A percentile compares a stretch with the other conserved stretches of the same genome.
Evolutionary conservation across 1,284 basidiomycete genomes (phyloP).

Genomic region (Trichosporon asahii): DNA sequence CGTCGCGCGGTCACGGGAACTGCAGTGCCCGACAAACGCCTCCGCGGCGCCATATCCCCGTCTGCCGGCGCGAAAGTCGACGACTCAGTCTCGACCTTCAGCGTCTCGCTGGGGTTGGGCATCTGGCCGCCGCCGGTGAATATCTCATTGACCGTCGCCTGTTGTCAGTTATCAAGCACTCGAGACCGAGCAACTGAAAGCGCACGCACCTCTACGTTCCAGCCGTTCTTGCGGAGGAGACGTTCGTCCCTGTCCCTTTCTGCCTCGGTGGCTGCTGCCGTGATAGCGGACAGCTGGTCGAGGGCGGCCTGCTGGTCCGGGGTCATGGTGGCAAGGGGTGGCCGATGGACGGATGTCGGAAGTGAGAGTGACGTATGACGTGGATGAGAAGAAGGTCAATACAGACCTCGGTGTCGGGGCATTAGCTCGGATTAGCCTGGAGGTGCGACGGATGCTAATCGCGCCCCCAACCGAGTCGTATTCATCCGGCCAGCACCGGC

Average conservation of each 20-base stretch:
- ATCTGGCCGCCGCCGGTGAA: slow-evolving; percentile 28
- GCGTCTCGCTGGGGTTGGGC: slow-evolving; percentile 6
- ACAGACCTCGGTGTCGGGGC: background rate
- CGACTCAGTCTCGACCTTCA: slow-evolving; percentile 18
- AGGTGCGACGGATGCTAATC: background rate
- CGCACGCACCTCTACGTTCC: slow-evolving; percentile 48
- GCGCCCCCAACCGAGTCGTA: background rate
- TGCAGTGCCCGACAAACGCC: slow-evolving; percentile 25
- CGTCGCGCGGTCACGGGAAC: background rate
- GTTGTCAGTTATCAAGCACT: slow-evolving; percentile 14
- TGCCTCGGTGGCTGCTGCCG: slow-evolving; percentile 39
- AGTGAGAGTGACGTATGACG: slow-evolving; percentile 4
- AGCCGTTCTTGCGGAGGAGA: slow-evolving; percentile 45
- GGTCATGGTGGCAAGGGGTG: slow-evolving; percentile 22
- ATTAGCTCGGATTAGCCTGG: background rate
- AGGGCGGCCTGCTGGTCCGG: slow-evolving; percentile 38
- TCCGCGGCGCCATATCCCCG: slow-evolving; percentile 18
- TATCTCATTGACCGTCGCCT: slow-evolving; percentile 42
- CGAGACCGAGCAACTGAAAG: no score
- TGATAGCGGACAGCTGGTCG: slow-evolving; percentile 48
- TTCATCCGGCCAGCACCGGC: background rate
- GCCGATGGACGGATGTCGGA: background rate
- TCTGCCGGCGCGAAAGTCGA: slow-evolving; percentile 19
- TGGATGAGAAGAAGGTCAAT: slow-evolving; percentile 4
- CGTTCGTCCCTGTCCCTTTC: slow-evolving; percentile 44